phyloP scores from a whole-genome alignment of 495 filamentous ascomycete species.

The Podospora comata region DNA sequence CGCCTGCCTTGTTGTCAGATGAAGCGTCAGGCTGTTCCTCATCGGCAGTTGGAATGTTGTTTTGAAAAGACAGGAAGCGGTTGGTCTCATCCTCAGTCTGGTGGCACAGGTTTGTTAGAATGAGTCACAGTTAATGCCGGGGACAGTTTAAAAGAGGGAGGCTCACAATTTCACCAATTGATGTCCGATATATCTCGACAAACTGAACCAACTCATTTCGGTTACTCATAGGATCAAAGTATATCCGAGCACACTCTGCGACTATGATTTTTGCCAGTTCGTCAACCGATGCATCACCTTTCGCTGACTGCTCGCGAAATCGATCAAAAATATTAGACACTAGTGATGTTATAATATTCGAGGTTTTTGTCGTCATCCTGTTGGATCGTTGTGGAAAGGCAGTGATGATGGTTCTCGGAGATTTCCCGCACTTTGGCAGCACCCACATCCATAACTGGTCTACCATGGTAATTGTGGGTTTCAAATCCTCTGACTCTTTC shows the following conservation, averaged over 20 bases:
- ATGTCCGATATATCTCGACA: neutral
- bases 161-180: neutral
- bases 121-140: no score
- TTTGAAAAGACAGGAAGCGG: no score
- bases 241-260: neutral
- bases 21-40: no score
- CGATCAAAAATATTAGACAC: neutral
- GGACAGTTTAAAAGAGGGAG: neutral
- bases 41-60: no score
- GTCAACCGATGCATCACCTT: neutral
- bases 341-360: neutral
- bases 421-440: neutral
- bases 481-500: neutral
- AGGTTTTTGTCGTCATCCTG: neutral
- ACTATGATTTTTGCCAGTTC: neutral
- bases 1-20: no score
- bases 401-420: neutral
- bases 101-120: no score
- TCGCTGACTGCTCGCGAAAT: neutral
- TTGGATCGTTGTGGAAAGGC: neutral
- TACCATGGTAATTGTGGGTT: conserved; percentile 20
- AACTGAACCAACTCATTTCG: neutral
- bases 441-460: conserved; percentile 28
- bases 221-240: neutral
- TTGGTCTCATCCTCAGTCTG: no score